Percentiles rank a stretch among this genome's conserved stretches.
Conservation (phyloP, 129 eudicot genomes). For the Dittrichia graveolens region DNA sequence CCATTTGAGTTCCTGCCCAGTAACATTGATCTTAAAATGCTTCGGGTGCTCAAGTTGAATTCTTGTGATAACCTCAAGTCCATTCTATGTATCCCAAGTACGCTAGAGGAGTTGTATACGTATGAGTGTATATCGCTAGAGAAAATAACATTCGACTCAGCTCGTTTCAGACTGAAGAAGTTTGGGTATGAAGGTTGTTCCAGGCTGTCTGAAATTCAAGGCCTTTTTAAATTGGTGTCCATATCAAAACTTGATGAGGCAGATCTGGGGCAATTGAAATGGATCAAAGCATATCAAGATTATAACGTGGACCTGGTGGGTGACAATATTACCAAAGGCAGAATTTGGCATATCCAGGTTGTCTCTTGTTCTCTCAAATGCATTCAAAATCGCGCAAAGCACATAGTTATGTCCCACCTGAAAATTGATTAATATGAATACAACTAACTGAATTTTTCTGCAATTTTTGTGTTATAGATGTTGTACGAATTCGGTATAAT, state of each 20-base stretch:
- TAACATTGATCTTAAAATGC: neutral
- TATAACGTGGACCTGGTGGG: neutral
- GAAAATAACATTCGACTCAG: slow-evolving; percentile 20
- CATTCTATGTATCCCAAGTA: slow-evolving; percentile 13
- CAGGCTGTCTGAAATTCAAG: slow-evolving; percentile 17
- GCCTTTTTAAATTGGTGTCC: slow-evolving; percentile 6
- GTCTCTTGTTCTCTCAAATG: neutral
- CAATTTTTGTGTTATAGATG: neutral
- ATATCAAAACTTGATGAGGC: neutral
- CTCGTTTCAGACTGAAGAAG: slow-evolving; percentile 1
- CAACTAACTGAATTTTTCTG: neutral
- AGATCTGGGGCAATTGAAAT: slow-evolving; percentile 16
- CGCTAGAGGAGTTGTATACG: slow-evolving; percentile 10
- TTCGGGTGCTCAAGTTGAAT: slow-evolving; percentile 13
- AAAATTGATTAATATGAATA: neutral
- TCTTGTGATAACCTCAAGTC: neutral
- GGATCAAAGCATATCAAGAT: slow-evolving; percentile 25
- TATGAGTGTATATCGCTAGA: neutral
- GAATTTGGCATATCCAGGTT: neutral
- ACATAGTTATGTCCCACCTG: neutral
- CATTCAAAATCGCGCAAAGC: neutral
- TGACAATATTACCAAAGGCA: neutral
- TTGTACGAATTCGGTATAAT: slow-evolving; percentile 9
- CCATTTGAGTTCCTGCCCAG: neutral
- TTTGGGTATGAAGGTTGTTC: neutral